Evolutionary conservation across 768 basidiomycete genomes (phyloP), one percentile per base, ranked within the genome.

Genomic region (Boletus bicolor): DNA sequence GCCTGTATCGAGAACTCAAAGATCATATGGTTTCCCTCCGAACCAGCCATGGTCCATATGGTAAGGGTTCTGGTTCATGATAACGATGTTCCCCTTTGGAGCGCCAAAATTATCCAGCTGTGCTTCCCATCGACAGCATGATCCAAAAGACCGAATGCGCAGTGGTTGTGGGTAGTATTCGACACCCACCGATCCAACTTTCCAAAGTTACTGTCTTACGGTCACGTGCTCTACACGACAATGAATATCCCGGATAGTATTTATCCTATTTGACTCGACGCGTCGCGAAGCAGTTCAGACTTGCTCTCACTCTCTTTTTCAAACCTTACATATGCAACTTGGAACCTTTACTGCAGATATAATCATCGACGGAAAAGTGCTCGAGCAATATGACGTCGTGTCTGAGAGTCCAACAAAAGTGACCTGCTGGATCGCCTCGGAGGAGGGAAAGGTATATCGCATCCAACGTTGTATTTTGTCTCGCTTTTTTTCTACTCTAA

Each of bases 371-470:
- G 61, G 32, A 0, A 51, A 56, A 21, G 51, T 52, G 9, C 34
- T 61, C 7, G 43, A 55, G 26, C 57, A 67, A 47, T 61, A 63
- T 36, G 61, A 59, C 12, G 38, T 58, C 15, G 43, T 30, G 1
- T 19, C 32, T 3, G 53, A 55, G 37, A 48, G 17, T 30, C 49
- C 55, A 24, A 62, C 66, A 4, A 37, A 44, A n/a, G 53, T 38
- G 11, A 60, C 58, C 15, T 67, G 66, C 38, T 68, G 63, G 60
- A 53, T 67, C 19, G 50, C 63, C 14, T 67, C 66, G 0, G 56
- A 68, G 49, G 59, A 58, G 8, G 64, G 61, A 51, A 68, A 66
- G 46, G 66, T 51, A 42, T 17, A 15, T 26, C 44, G 9, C 26
- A 14, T 28, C 12, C 15, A 21, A 17, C 9, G 19, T 21, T 14